Evolutionary conservation across 2,329 filamentous ascomycete species (phyloP), one percentile per base, ranked within the genome.

Genomic region (Pestalotiopsis sp.): DNA sequence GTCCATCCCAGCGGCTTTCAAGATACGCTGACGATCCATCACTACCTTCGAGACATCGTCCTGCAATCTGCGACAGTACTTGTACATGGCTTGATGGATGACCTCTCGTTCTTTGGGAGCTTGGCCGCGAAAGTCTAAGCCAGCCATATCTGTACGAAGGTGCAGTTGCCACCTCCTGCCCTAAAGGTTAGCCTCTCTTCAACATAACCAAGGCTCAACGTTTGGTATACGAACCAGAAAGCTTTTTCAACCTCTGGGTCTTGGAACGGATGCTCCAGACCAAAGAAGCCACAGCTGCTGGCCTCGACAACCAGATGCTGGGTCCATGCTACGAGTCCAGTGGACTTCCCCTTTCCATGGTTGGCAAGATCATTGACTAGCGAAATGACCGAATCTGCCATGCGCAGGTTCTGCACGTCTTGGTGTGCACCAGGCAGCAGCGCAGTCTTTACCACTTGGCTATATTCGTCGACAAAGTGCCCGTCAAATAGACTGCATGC

Each of bases 271-370:
- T 70, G 68, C 17, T 45, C 31, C 13, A 14, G 58, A 3, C 69
- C 69, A 61, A 64, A 69, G 13, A 68, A 65, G n/a, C 68, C 67
- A 66, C 61, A 61, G 38, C 61, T 64, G 2, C 64, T 60, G 39
- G 64, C 67, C 23, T 69, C 63, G 38, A 66, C 56, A 20, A 66
- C 67, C 14, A 59, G 23, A 65, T 70, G 68, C 64, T 66, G 65
- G n/a, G 58, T 57, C 69, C 67, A 68, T 31, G 45, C 63, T 12
- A 56, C 60, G 36, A 70, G 59, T 38, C 64, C 64, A 7, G 52
- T n/a, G 14, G 41, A 20, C 60, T 49, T 62, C 57, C 23, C 38
- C 57, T 59, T 9, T 13, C 20, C 41, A 49, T 17, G 11, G 41
- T 49, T 49, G 12, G 45, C 14, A n/a, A 62, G 17, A 5, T 45